Evolutionary conservation across 2,329 filamentous ascomycete species (phyloP), one percentile per base, ranked within the genome.

Genomic region (Epichloe aotearoae): DNA sequence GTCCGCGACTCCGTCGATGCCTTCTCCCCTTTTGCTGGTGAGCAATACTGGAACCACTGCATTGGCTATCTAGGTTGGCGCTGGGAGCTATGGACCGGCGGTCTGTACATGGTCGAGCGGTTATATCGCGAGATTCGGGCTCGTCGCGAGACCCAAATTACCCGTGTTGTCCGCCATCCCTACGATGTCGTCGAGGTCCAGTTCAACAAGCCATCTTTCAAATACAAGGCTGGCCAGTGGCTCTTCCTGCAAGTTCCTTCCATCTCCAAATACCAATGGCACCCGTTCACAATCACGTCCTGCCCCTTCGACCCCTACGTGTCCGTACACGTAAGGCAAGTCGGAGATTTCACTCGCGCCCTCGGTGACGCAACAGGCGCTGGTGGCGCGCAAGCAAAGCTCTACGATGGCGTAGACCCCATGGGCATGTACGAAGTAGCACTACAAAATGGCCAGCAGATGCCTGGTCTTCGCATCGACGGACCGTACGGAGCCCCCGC

Each of bases 391-490:
- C 91, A 97, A 67, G 77, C 86, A 48, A 91, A 94, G 70, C 80
- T 96, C 43, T 93, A 95, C 66, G 88, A 95, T 50, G 84, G 83
- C 48, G 82, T 96, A 33, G 91, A 97, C 61, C 89, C 88, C 1
- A 86, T 88, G 73, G 91, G 90, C 48, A 95, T 97, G 87, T 98
- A 96, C 75, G 93, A 98, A 67, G 88, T 98, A 33, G 93, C 91
- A 15, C 80, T 97, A 4, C 83, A 91, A 65, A 91, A 95, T 62
- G 91, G 91, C 30, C 87, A 96, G 64, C 79, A 85, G 62, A 96
- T 97, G 90, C 93, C 93, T 4, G 71, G 72, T 1, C 79, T 98
- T 42, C 86, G 89, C 45, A 88, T 97, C 58, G 93, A 98, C 57
- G 93, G 93, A 0, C 93, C 93, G 1, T 98, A 96, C 62, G 93